A percentile compares a stretch with the other conserved stretches of the same genome.
Evolutionary conservation across 805 yeast genomes (phyloP).

Genomic region (Pichia kluyveri): DNA sequence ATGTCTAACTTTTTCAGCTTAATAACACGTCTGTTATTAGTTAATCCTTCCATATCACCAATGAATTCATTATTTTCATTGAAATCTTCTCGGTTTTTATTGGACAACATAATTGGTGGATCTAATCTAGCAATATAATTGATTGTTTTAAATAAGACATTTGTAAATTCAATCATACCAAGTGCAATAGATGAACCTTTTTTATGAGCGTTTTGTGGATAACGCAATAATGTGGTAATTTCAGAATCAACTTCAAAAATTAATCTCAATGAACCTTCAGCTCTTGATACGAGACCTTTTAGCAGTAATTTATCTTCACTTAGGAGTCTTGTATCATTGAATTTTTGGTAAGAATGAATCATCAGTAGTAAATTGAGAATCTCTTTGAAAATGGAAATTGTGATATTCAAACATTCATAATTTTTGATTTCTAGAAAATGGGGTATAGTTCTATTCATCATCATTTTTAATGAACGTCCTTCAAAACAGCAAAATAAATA

Average conservation of each 20-base stretch:
- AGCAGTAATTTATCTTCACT: constrained; percentile 38
- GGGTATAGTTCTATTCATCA: not conserved
- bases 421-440: constrained; percentile 27
- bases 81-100: constrained; percentile 13
- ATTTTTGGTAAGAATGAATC: constrained; percentile 27
- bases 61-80: constrained; percentile 19
- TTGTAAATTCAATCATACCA: constrained; percentile 55
- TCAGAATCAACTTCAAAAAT: constrained; percentile 62
- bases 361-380: constrained; percentile 38
- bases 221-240: constrained; percentile 42
- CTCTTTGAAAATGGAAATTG: constrained; percentile 24
- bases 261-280: constrained; percentile 37
- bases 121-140: constrained; percentile 55
- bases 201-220: constrained; percentile 57
- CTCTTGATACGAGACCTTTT: constrained; percentile 18
- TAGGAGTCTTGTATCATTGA: constrained; percentile 31
- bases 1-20: constrained; percentile 11
- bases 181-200: constrained; percentile 55
- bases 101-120: constrained; percentile 20
- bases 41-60: constrained; percentile 16
- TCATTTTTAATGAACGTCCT: not conserved
- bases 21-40: constrained; percentile 4
- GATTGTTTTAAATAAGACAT: constrained; percentile 55
- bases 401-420: constrained; percentile 26
- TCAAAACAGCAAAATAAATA: constrained; percentile 8